Conservation (phyloP, 1,284 basidiomycete genomes). For the Crepidotus sp. region DNA sequence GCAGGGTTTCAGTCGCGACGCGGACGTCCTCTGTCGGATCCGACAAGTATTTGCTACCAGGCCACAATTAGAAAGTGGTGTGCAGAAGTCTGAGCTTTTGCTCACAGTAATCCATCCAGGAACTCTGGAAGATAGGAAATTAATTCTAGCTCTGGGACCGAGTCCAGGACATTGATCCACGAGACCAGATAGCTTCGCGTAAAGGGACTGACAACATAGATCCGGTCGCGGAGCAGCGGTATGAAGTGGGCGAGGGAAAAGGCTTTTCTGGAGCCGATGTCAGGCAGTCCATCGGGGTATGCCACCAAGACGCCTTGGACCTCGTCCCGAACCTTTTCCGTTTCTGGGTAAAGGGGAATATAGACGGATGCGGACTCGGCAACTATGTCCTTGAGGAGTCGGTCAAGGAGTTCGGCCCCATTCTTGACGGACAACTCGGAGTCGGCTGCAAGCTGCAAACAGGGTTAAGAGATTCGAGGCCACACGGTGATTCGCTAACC, state of each 20-base stretch:
- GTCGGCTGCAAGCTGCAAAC: constrained; percentile 82
- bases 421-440: constrained; percentile 97
- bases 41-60: constrained; percentile 80
- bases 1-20: constrained; percentile 83
- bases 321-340: constrained; percentile 53
- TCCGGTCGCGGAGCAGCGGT: constrained; percentile 86
- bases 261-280: constrained; percentile 53
- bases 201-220: constrained; percentile 93
- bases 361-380: constrained; percentile 95
- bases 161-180: constrained; percentile 95
- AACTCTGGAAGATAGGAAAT: constrained; percentile 93
- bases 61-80: constrained; percentile 4
- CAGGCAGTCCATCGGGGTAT: constrained; percentile 48
- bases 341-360: constrained; percentile 82
- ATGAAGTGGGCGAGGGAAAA: constrained; percentile 96
- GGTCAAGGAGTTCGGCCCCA: constrained; percentile 95
- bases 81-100: constrained; percentile 19
- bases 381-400: constrained; percentile 95
- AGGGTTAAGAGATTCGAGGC: constrained; percentile 1
- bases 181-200: constrained; percentile 94
- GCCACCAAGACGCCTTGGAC: constrained; percentile 54
- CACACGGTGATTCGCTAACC: constrained; percentile 38
- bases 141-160: constrained; percentile 93
- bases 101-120: constrained; percentile 86
- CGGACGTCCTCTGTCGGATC: constrained; percentile 94